Evolutionary conservation across 169 alveolate genomes (phyloP).

Genomic region (Miamiensis avidus): DNA sequence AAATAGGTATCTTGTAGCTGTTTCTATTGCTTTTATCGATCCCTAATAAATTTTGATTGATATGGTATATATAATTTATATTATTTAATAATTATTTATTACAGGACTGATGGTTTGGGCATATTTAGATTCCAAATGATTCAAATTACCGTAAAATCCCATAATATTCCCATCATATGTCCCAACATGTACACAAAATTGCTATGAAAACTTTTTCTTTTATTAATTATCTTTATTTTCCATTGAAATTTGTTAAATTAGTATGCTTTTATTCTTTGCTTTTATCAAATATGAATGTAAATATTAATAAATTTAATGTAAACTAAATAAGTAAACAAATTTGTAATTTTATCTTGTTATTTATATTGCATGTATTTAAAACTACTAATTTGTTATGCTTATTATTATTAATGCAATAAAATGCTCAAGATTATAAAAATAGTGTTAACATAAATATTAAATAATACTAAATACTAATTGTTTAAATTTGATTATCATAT

Average conservation of each 20-base stretch:
- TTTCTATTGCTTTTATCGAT: conserved; percentile 12
- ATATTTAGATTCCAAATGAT: conserved; percentile 1
- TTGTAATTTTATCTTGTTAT: no score
- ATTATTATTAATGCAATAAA: no score
- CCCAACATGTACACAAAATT: conserved; percentile 11
- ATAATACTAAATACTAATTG: no score
- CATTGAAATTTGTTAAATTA: not conserved
- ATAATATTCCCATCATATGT: conserved; percentile 24
- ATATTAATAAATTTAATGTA: no score
- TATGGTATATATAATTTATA: not conserved
- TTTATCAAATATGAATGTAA: no score
- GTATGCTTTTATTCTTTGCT: no score
- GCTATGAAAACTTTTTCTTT: not conserved
- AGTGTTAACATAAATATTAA: no score
- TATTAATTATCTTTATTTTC: not conserved
- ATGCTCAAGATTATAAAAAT: no score
- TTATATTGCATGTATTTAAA: no score
- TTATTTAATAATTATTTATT: not conserved
- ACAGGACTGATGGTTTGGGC: conserved; percentile 8
- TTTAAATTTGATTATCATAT: no score
- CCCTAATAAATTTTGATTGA: not conserved
- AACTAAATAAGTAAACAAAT: no score
- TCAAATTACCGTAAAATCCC: conserved; percentile 17
- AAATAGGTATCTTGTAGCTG: conserved; percentile 2
- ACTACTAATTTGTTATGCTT: no score